phyloP scores from a whole-genome alignment of 139 green algal genomes.

The Chlorella sp. region DNA sequence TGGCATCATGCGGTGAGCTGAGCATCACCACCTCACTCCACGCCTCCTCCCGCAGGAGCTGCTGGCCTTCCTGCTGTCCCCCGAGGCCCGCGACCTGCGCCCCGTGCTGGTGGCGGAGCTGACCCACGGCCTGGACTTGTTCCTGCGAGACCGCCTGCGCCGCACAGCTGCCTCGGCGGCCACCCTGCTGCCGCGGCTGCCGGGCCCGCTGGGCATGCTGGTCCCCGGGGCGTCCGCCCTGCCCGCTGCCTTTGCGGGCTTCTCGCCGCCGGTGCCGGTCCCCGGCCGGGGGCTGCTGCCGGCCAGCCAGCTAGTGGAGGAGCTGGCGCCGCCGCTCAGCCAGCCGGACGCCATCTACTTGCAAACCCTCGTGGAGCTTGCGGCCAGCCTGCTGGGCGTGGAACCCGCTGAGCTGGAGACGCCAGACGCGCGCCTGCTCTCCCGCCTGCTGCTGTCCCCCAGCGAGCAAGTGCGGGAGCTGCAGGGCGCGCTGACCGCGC shows the following conservation, averaged over 20 bases:
- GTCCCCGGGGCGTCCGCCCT: constrained; percentile 36
- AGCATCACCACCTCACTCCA: too few relatives aligned
- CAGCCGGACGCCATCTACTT: constrained; percentile 69
- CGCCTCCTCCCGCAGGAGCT: constrained; percentile 50
- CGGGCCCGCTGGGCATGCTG: constrained; percentile 50
- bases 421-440: constrained; percentile 44
- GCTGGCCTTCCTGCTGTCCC: constrained; percentile 75
- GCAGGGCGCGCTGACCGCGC: constrained; percentile 44
- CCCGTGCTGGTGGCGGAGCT: constrained; percentile 73
- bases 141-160: constrained; percentile 67
- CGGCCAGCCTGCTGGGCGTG: constrained; percentile 46
- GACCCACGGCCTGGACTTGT: constrained; percentile 64
- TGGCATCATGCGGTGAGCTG: too few relatives aligned
- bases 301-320: constrained; percentile 55
- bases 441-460: constrained; percentile 58
- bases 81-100: constrained; percentile 71
- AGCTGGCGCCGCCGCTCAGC: constrained; percentile 66
- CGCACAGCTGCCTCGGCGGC: constrained; percentile 37
- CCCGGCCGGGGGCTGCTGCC: constrained; percentile 63
- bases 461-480: constrained; percentile 71
- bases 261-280: constrained; percentile 66
- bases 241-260: constrained; percentile 39
- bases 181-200: constrained; percentile 61
- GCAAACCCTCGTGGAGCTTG: constrained; percentile 57
- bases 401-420: constrained; percentile 55